These are phyloP conservation scores for Corylus heterophylla DNA, from an alignment of 306 rosid genomes.

Conservation along the genomic window DNA sequence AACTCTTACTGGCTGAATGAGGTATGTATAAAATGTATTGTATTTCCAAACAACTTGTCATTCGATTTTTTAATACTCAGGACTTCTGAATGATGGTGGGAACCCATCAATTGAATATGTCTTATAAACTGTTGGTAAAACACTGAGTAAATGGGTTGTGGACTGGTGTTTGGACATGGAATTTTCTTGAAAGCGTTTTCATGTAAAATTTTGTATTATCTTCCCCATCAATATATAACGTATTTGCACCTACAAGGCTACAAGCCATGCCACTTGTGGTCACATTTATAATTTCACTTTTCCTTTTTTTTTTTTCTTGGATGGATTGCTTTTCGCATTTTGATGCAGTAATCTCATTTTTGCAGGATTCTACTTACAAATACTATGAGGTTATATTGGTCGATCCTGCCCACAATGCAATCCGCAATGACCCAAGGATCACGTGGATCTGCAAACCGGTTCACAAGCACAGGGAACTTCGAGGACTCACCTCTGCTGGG, in stretches of 20 bases:
- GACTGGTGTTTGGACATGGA: neutral
- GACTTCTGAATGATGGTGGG: too few species aligned
- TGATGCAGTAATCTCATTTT: neutral
- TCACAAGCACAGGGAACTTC: conserved; percentile 40
- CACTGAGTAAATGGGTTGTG: neutral
- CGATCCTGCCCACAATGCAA: conserved; percentile 28
- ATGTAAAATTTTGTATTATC: neutral
- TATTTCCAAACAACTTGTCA: neutral
- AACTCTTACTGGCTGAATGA: conserved; percentile 34
- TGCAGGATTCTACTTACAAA: conserved; percentile 31
- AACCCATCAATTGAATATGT: neutral
- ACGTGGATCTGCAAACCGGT: conserved; percentile 31
- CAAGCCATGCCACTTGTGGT: neutral
- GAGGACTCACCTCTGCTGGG: conserved; percentile 4
- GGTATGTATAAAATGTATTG: neutral
- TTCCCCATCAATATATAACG: neutral
- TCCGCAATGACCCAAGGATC: conserved; percentile 32
- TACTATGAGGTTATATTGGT: conserved; percentile 31
- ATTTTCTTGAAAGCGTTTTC: neutral
- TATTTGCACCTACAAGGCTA: neutral
- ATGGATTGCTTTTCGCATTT: neutral
- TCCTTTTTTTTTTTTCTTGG: too few species aligned
- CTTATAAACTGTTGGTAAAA: neutral
- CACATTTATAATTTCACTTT: neutral
- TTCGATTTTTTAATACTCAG: neutral